phyloP scores from a whole-genome alignment of 2,329 filamentous ascomycete species.

The Ceratocystis variospora region DNA sequence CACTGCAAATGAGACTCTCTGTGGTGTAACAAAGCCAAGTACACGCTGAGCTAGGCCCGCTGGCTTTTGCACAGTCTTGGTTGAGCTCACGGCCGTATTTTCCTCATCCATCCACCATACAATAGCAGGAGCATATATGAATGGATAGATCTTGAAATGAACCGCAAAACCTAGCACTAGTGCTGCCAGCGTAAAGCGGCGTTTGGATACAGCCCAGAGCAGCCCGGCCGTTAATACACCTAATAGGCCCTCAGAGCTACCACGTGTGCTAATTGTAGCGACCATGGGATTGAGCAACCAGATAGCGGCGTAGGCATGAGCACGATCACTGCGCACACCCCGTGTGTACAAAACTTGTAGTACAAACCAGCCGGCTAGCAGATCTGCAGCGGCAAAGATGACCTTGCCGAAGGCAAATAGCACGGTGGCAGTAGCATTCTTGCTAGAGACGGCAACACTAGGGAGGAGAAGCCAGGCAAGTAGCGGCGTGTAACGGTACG shows the following conservation, averaged over 20 bases:
- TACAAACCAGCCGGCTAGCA: slow-evolving; percentile 51
- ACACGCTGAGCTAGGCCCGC: slow-evolving; percentile 22
- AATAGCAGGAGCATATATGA: slow-evolving; percentile 78
- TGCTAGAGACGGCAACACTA: slow-evolving; percentile 50
- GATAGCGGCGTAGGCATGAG: slow-evolving; percentile 65
- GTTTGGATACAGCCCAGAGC: slow-evolving; percentile 64
- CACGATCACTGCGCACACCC: slow-evolving; percentile 31
- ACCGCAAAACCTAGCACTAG: slow-evolving; percentile 67
- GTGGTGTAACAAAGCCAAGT: slow-evolving; percentile 35
- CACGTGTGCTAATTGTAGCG: slow-evolving; percentile 85
- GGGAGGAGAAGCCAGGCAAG: slow-evolving; percentile 84
- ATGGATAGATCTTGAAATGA: slow-evolving; percentile 98
- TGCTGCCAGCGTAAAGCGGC: slow-evolving; percentile 52
- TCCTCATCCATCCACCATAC: slow-evolving; percentile 64
- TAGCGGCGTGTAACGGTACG: slow-evolving; percentile 91
- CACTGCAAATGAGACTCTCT: slow-evolving; percentile 44
- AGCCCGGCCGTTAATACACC: slow-evolving; percentile 72
- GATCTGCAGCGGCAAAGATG: slow-evolving; percentile 70
- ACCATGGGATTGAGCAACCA: slow-evolving; percentile 99
- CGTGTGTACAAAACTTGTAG: slow-evolving; percentile 30
- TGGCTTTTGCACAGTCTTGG: not conserved
- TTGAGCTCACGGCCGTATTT: slow-evolving; percentile 25
- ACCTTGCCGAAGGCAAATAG: slow-evolving; percentile 72
- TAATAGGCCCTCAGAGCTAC: slow-evolving; percentile 82
- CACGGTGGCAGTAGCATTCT: slow-evolving; percentile 25